Evolutionary conservation across 73 alveolate genomes (phyloP), one percentile per base, ranked within the genome.

Genomic region (Stentor coeruleus): DNA sequence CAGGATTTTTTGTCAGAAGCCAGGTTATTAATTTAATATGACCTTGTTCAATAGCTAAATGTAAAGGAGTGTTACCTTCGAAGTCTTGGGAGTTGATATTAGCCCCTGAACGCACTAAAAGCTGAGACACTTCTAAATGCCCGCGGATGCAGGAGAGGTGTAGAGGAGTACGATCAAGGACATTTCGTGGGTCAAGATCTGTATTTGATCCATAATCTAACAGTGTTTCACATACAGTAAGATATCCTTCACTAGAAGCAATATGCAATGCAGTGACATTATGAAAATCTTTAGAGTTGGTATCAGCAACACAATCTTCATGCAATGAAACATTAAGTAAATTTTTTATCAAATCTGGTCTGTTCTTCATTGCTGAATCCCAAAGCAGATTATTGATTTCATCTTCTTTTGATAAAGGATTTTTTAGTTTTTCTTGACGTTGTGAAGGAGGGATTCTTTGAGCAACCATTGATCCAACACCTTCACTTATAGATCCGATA

Each of bases 191-290:
- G 38, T 37, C 40, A 3, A 39, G 37, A 3, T 15, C 37, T 59
- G 81, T 59, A 40, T 81, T 76, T 3, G 89, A 85, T 11, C 85
- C 81, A n/a, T 74, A 74, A 31, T 73, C 73, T 6, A 87, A n/a
- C 35, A 87, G 40, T 59, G 4, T 74, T 74, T 87, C 89, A 35
- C 79, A 84, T 36, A 81, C 75, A 20, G 40, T 14, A n/a, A 74
- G 2, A 14, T 83, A 31, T 14, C 89, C 92, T 2, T 55, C 33
- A 82, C 74, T 85, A n/a, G 92, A 36, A 15, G 84, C 89, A 30
- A 87, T 74, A 33, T 66, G 79, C 6, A 49, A 20, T 49, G 20
- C 6, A 20, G 66, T 49, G 66, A 11, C 20, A 20, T 49, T 49
- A 26, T 26, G 59, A 11, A 38, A 38, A 6, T 38, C 80, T 60